phyloP scores from a whole-genome alignment of 257 asterid genomes.

The Plectranthus barbatus region DNA sequence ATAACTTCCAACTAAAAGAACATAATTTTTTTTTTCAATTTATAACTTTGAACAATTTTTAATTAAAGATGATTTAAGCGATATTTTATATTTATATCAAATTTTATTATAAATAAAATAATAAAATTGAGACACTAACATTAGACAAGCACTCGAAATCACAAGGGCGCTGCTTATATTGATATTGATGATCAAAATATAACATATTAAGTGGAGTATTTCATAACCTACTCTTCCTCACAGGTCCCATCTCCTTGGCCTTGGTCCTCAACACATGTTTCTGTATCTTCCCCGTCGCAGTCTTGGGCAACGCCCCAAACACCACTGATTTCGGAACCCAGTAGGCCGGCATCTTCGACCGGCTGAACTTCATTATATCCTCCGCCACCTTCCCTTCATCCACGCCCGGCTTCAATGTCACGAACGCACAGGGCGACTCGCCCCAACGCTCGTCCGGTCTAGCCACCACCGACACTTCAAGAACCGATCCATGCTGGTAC shows the following conservation, averaged over 20 bases:
- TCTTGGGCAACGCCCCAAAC: slow-evolving; percentile 83
- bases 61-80: no score
- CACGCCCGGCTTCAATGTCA: slow-evolving; percentile 46
- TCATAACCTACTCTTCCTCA: slow-evolving; percentile 59
- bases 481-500: slow-evolving; percentile 60
- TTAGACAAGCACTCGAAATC: no score
- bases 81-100: no score
- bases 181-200: no score
- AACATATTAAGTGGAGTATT: no score
- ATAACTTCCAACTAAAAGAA: no score
- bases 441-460: slow-evolving; percentile 90
- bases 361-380: slow-evolving; percentile 69
- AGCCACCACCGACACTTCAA: slow-evolving; percentile 84
- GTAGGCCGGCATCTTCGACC: slow-evolving; percentile 66
- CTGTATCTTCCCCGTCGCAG: slow-evolving; percentile 94
- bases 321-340: slow-evolving; percentile 87
- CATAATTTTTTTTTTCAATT: no score
- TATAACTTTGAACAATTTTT: no score
- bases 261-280: slow-evolving; percentile 72
- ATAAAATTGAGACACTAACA: no score
- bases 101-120: no score
- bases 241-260: slow-evolving; percentile 84
- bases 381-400: slow-evolving; percentile 39
- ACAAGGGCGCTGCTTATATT: no score
- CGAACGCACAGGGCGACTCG: slow-evolving; percentile 92